These are phyloP conservation scores for Naematelia aurantialba DNA, from an alignment of 768 basidiomycete species.

Conservation along the genomic window DNA sequence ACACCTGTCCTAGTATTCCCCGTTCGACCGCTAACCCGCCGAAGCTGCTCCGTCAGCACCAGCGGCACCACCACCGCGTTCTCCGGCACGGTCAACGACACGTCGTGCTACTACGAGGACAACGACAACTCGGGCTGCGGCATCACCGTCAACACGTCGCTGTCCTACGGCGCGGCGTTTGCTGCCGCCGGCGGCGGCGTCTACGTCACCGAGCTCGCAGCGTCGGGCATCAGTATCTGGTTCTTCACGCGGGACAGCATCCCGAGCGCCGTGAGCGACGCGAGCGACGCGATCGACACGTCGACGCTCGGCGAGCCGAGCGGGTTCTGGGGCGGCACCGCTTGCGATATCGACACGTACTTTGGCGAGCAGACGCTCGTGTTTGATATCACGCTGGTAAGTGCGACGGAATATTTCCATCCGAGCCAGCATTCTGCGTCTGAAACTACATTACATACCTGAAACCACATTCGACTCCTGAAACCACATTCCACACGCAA, in stretches of 20 bases:
- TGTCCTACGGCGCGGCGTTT: conserved; percentile 66
- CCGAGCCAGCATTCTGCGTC: too few relatives aligned
- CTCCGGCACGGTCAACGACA: conserved; percentile 42
- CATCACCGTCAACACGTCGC: conserved; percentile 59
- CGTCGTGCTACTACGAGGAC: conserved; percentile 55
- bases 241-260: conserved; percentile 56
- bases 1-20: too few relatives aligned
- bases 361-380: conserved; percentile 62
- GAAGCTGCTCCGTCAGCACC: background rate
- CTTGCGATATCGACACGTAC: conserved; percentile 54
- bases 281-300: conserved; percentile 54
- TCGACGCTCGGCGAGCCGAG: conserved; percentile 61
- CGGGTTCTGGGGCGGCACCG: conserved; percentile 63
- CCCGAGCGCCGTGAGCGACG: conserved; percentile 52
- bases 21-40: background rate
- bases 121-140: conserved; percentile 60
- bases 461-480: too few relatives aligned
- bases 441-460: too few relatives aligned
- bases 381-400: conserved; percentile 64
- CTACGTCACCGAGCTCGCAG: conserved; percentile 70
- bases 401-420: too few relatives aligned
- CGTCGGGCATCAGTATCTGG: conserved; percentile 58
- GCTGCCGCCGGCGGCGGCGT: conserved; percentile 67
- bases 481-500: too few relatives aligned
- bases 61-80: conserved; percentile 6